A percentile compares a stretch with the other conserved stretches of the same genome.
phyloP scores from a whole-genome alignment of 305 asterid genomes.

The Rubia peregrina region DNA sequence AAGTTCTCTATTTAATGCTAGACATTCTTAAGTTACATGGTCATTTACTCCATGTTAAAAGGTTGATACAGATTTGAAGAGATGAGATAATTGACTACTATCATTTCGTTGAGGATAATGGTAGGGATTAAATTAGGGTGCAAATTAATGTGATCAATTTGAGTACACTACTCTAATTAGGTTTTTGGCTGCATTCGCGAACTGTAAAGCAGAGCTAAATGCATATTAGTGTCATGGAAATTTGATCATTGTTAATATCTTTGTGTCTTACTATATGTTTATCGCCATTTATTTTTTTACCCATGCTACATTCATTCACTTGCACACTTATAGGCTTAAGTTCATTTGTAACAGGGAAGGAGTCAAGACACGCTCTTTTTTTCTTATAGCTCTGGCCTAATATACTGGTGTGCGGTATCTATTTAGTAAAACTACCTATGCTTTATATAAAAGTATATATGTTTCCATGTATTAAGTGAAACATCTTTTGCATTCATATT shows the following conservation, averaged over 20 bases:
- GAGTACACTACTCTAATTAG: neutral
- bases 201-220: neutral
- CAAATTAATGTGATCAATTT: neutral
- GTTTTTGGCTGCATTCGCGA: neutral
- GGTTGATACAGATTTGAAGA: no score
- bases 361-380: conserved; percentile 62
- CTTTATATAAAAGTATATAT: neutral
- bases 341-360: conserved; percentile 82
- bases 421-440: neutral
- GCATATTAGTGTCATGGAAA: neutral
- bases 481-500: no score
- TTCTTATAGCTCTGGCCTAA: conserved; percentile 74
- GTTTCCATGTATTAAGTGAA: no score
- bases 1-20: no score
- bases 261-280: neutral
- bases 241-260: neutral
- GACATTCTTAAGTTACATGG: no score
- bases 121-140: neutral
- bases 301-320: neutral
- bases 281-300: neutral
- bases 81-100: no score
- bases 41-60: no score
- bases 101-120: no score
- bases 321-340: conserved; percentile 72
- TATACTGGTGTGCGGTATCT: conserved; percentile 51